Evolutionary conservation across 306 rosid species (phyloP).

Genomic region (Cucumis sativus): Cucumber_9930_V3 NC_026657.2:39773501-39774000

Average conservation of each 20-base stretch:
- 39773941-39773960: not conserved
- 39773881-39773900: not conserved
- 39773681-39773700: conserved; percentile 54
- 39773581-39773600: not conserved
- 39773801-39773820: not conserved
- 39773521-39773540: not conserved
- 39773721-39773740: conserved; percentile 49
- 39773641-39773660: not conserved
- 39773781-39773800: not conserved
- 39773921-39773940: not conserved
- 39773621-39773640: not conserved
- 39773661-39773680: conserved; percentile 34
- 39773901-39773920: not conserved
- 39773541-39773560: not conserved
- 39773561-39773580: not conserved
- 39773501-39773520: not conserved
- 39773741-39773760: conserved; percentile 45
- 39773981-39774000: not conserved
- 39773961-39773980: not conserved
- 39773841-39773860: not conserved
- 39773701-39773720: conserved; percentile 58
- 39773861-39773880: not conserved
- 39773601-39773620: not conserved
- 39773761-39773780: not conserved
- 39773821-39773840: not conserved